These are phyloP conservation scores for Xylaria sp. DNA, from an alignment of 2,329 filamentous ascomycete species.

Conservation along the genomic window DNA sequence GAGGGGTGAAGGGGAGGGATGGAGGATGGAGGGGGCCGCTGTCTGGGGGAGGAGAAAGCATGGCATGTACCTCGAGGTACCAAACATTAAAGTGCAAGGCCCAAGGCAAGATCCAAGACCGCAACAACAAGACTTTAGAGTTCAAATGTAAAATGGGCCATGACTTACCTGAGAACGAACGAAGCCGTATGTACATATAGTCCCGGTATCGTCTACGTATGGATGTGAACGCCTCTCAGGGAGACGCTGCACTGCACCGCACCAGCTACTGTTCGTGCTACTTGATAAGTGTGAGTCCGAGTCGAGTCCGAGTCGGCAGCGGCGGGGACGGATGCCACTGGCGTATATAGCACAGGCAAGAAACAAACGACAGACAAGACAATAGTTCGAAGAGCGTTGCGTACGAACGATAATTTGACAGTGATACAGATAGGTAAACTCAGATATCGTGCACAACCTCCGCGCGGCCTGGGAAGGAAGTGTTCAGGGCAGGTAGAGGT, in stretches of 20 bases:
- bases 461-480: not conserved
- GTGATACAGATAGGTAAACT: not conserved
- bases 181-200: not conserved
- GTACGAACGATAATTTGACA: no score
- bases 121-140: not conserved
- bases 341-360: not conserved
- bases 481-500: not conserved
- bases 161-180: conserved; percentile 27
- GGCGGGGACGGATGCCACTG: not conserved
- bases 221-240: not conserved
- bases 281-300: conserved; percentile 4
- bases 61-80: conserved; percentile 1
- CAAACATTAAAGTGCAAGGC: no score
- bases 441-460: not conserved
- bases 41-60: conserved; percentile 5
- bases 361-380: not conserved
- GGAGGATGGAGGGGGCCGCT: not conserved
- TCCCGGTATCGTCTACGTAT: not conserved
- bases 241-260: not conserved
- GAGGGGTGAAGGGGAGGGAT: conserved; percentile 24
- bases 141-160: not conserved
- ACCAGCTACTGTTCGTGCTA: conserved; percentile 8
- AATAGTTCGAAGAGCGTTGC: not conserved
- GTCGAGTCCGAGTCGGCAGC: conserved; percentile 1
- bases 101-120: not conserved